Evolutionary conservation across 495 filamentous ascomycete species (phyloP), one percentile per base, ranked within the genome.

Genomic region (Talaromyces adpressus): DNA sequence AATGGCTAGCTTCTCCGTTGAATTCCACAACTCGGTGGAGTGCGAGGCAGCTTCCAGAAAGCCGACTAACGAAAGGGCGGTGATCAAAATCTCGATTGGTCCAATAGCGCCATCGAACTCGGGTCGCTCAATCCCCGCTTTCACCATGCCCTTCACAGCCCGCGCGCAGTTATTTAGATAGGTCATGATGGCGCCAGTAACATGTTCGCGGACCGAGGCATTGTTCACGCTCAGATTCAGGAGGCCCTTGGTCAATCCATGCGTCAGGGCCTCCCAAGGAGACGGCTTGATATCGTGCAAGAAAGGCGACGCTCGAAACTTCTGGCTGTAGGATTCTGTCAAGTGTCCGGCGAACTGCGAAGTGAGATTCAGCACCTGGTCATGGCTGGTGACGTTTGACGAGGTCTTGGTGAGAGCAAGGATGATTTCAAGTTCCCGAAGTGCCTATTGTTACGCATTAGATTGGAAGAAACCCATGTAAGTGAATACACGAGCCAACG

Each of bases 401-500:
- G 92, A 90, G 27, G 94, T 90, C 75, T 90, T 91, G 75, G 93
- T 96, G 23, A 98, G 81, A 32, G 93, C 91, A 20, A 98, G 76
- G 27, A 98, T 80, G 45, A 93, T 87, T 71, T 98, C 92, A 64
- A 95, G 85, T 79, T 98, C 94, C 61, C 90, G 86, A 58, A 91
- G 73, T 18, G 81, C 82, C 85, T 89, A 62, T 47, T 18, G 20
- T 53, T 49, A 20, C 45, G 6, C 45, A 32, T 63, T 79, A 49
- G 81, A 72, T 66, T 59, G 36, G 11, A 63, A 6, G 66, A 18
- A 54, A 12, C 45, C n/a, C 6, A 51, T 51, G 22, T 49, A 36
- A 63, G 16, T 23, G 58, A 47, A 22, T 20, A 36, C 57, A 34
- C 45, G 45, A 41, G 25, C 25, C 32, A 63, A 51, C 75, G 62